These are phyloP conservation scores for Solanum rostratum DNA, from an alignment of 257 asterid genomes.

Conservation along the genomic window DNA sequence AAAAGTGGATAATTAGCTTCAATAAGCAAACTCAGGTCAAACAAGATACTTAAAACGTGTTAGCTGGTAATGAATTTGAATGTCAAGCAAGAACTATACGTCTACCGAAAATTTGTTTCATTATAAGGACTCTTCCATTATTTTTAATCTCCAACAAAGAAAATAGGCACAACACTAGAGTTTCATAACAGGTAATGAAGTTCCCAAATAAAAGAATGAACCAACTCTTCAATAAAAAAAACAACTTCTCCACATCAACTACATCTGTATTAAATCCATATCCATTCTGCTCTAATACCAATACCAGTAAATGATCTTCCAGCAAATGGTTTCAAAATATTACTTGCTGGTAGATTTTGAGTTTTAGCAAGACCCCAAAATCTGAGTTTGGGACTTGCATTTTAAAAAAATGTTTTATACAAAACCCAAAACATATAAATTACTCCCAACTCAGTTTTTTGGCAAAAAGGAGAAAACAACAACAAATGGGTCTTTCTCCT, in stretches of 20 bases:
- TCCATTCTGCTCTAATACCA: not conserved
- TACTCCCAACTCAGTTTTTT: not conserved
- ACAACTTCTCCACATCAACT: not conserved
- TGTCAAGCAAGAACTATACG: not conserved
- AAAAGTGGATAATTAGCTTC: conserved; percentile 1
- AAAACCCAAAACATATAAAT: not conserved
- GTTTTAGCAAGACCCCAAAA: not conserved
- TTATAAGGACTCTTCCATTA: not conserved
- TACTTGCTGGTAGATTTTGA: not conserved
- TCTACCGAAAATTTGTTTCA: not conserved
- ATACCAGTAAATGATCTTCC: not conserved
- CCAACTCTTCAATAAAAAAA: not conserved
- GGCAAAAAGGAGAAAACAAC: not conserved
- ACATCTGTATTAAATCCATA: not conserved
- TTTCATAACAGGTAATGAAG: not conserved
- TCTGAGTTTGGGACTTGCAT: not conserved
- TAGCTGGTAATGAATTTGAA: not conserved
- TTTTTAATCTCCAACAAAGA: not conserved
- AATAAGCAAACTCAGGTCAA: not conserved
- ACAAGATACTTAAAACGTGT: not conserved
- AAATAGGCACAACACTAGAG: not conserved
- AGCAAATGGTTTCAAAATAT: not conserved
- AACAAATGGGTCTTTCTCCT: not conserved
- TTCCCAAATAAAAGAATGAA: not conserved
- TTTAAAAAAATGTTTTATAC: not conserved